Conservation (phyloP, 495 filamentous ascomycete genomes). For the Penicillium manginii region DNA sequence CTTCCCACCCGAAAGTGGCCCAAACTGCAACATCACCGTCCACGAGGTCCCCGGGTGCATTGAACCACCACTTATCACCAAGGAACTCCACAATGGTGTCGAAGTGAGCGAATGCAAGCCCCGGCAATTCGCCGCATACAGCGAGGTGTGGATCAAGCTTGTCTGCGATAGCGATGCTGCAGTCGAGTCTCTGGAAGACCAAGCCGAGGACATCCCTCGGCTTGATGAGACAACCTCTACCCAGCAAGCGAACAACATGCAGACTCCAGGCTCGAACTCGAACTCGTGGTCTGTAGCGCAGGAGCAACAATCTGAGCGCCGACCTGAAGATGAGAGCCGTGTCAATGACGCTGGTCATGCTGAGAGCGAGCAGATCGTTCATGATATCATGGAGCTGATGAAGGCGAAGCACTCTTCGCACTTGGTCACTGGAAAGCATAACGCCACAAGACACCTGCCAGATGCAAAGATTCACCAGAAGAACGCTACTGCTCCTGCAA, state of each 20-base stretch:
- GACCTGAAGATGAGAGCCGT: constrained; percentile 25
- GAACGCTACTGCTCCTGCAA: constrained; percentile 27
- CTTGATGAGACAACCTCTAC: constrained; percentile 13
- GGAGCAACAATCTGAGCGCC: constrained; percentile 15
- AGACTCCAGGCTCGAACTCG: constrained; percentile 31
- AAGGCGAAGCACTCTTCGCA: constrained; percentile 18
- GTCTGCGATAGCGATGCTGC: constrained; percentile 25
- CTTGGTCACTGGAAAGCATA: constrained; percentile 24
- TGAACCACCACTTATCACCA: constrained; percentile 34
- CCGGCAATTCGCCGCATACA: constrained; percentile 32
- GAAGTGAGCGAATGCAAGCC: constrained; percentile 33
- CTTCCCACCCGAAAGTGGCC: constrained; percentile 17
- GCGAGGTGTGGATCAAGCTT: constrained; percentile 40
- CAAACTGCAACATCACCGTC: constrained; percentile 40
- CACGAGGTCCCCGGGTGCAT: constrained; percentile 43
- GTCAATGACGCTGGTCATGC: constrained; percentile 31
- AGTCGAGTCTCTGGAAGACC: constrained; percentile 5
- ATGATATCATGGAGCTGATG: constrained; percentile 27
- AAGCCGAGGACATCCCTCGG: constrained; percentile 18
- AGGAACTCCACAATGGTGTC: constrained; percentile 26
- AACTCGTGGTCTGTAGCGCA: constrained; percentile 27
- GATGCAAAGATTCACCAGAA: constrained; percentile 13
- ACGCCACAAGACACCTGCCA: constrained; percentile 12
- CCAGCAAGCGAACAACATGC: constrained; percentile 18
- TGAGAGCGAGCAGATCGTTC: constrained; percentile 25